phyloP scores from a whole-genome alignment of 2,329 filamentous ascomycete species.

The Fusarium sp. region DNA sequence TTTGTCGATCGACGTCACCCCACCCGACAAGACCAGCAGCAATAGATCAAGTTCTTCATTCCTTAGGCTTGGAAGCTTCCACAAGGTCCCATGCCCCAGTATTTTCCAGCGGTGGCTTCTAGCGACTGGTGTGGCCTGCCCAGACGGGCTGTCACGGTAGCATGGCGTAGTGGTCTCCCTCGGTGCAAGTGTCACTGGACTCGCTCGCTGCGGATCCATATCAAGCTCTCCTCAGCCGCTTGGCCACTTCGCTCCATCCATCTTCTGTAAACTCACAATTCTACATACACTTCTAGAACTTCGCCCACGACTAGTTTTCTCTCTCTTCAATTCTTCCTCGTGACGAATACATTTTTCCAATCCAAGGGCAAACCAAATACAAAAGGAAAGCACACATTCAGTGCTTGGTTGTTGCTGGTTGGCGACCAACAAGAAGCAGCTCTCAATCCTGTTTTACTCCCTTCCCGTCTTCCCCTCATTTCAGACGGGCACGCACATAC shows the following conservation, averaged over 20 bases:
- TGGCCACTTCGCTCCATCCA: conserved; percentile 23
- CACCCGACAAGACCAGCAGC: conserved; percentile 22
- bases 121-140: conserved; percentile 15
- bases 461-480: conserved; percentile 15
- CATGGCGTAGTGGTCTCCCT: conserved; percentile 25
- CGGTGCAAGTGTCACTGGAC: conserved; percentile 39
- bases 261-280: conserved; percentile 40
- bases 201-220: conserved; percentile 39
- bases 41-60: conserved; percentile 30
- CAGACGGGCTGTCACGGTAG: conserved; percentile 22
- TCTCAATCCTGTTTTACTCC: not conserved
- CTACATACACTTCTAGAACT: conserved; percentile 23
- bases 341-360: conserved; percentile 1
- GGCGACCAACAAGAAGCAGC: conserved; percentile 22
- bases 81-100: conserved; percentile 49
- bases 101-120: conserved; percentile 33
- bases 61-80: conserved; percentile 45
- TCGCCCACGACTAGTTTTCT: conserved; percentile 21
- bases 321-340: conserved; percentile 10
- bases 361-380: conserved; percentile 2
- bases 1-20: conserved; percentile 41
- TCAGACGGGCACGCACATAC: conserved; percentile 4
- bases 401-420: conserved; percentile 19
- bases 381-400: conserved; percentile 14
- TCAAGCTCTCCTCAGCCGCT: conserved; percentile 28